A percentile compares a stretch with the other conserved stretches of the same genome.
phyloP scores from a whole-genome alignment of 2,329 filamentous ascomycete genomes.

The Arachnomyces sp. region DNA sequence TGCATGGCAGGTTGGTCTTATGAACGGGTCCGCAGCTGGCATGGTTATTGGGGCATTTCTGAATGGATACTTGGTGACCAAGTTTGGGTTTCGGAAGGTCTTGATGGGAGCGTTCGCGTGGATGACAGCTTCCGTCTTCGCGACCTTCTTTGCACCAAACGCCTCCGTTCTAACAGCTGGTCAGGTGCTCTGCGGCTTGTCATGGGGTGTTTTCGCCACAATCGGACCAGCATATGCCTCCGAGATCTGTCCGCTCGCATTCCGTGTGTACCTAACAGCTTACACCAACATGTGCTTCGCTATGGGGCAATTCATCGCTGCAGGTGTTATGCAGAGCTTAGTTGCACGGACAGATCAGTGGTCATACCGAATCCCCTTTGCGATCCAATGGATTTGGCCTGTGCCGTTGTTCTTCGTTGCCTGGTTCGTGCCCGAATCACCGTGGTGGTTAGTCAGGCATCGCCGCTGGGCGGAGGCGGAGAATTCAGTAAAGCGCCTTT shows the following conservation, averaged over 20 bases:
- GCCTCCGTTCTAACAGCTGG: slow-evolving; percentile 22
- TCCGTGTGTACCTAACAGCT: slow-evolving; percentile 44
- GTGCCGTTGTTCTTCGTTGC: slow-evolving; percentile 15
- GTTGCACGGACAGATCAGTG: slow-evolving; percentile 28
- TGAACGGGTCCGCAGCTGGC: background rate
- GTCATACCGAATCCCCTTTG: slow-evolving; percentile 40
- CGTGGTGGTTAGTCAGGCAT: slow-evolving; percentile 20
- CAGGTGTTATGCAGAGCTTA: slow-evolving; percentile 25
- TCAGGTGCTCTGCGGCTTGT: slow-evolving; percentile 27
- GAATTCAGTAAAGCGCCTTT: slow-evolving; percentile 16
- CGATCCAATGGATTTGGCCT: slow-evolving; percentile 33
- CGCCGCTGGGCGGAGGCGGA: slow-evolving; percentile 17
- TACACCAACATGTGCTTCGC: slow-evolving; percentile 46
- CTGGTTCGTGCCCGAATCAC: slow-evolving; percentile 19
- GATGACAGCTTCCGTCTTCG: slow-evolving; percentile 21
- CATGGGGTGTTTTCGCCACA: slow-evolving; percentile 28
- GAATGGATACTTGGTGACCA: slow-evolving; percentile 3
- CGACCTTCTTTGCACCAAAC: slow-evolving; percentile 30
- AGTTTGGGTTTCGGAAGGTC: slow-evolving; percentile 15
- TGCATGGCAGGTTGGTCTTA: slow-evolving; percentile 1
- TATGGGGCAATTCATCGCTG: slow-evolving; percentile 30
- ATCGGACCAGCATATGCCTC: slow-evolving; percentile 42
- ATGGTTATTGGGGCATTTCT: slow-evolving; percentile 5
- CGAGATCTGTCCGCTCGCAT: slow-evolving; percentile 35
- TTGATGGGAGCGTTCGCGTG: slow-evolving; percentile 15